Conservation (phyloP, 2,329 filamentous ascomycete species). For the Ilyonectria sp. region DNA sequence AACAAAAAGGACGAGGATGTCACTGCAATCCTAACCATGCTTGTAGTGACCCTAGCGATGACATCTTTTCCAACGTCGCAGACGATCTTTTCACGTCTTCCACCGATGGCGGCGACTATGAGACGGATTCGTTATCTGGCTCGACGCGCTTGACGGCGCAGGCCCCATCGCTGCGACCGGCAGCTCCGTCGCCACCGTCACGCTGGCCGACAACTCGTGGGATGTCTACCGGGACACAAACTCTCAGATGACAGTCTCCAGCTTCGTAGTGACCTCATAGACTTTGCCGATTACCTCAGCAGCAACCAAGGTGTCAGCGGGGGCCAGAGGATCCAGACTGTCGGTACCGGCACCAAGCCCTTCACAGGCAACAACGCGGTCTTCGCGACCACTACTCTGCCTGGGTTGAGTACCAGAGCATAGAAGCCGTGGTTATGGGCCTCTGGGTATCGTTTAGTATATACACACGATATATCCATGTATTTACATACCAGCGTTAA, state of each 20-base stretch:
- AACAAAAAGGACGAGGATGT: neutral
- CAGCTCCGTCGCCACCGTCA: constrained; percentile 66
- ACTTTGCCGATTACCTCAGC: constrained; percentile 71
- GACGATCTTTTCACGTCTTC: constrained; percentile 72
- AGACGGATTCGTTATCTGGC: constrained; percentile 56
- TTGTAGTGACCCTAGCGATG: constrained; percentile 60
- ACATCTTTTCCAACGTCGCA: constrained; percentile 68
- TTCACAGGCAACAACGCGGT: constrained; percentile 63
- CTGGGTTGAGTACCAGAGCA: constrained; percentile 17
- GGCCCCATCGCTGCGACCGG: constrained; percentile 60
- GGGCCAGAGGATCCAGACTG: constrained; percentile 67
- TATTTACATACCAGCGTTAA: constrained; percentile 12
- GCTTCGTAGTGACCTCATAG: constrained; percentile 69
- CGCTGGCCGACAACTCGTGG: constrained; percentile 66
- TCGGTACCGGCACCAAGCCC: constrained; percentile 70
- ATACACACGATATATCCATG: constrained; percentile 11
- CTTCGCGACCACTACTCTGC: constrained; percentile 37
- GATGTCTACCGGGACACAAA: constrained; percentile 71
- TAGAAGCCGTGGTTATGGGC: neutral
- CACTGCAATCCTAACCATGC: neutral
- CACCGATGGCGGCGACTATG: constrained; percentile 59
- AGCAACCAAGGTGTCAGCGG: constrained; percentile 61
- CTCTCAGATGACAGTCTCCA: constrained; percentile 71
- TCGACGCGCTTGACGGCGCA: constrained; percentile 39
- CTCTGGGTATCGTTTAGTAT: constrained; percentile 7